Base-by-base conservation (phyloP, 2,329 filamentous ascomycete genomes). In the Dryadomyces quercus-mongolicae region DNA sequence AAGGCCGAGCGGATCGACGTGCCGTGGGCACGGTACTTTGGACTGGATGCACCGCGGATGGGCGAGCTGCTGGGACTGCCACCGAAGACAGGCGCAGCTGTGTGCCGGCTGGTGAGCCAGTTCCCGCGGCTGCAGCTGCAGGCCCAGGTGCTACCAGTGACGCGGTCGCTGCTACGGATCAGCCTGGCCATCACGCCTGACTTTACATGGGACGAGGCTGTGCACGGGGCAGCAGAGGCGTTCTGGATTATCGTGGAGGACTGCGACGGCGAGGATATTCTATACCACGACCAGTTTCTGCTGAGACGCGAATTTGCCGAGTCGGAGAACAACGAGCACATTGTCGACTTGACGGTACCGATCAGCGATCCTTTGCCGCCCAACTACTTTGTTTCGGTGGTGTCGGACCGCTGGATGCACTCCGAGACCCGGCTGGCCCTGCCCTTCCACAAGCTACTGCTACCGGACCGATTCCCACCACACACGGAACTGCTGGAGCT, bases 211-310 rank as follows among this genome's bases (percentile, higher is more conserved):
- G 92, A 98, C 60, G 89, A 93, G 59, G 76, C 82, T 25, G 68
- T 98, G 3, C 93, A 98, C 66, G 93, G 93, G 2, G 77, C 78
- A 36, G 87, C 91, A 0, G 91, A 98, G 70, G 89, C 82, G 60
- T 98, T 96, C 71, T 98, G 93, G 93, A 91, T 98, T 58, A 71
- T 98, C 55, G 91, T 95, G 3, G 94, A 98, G 68, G 94, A 98
- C 63, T 95, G 91, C 62, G 93, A 98, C 65, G 93, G 93, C 25
- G 93, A 98, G 67, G 88, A 96, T 55, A 90, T 98, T 47, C 73
- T 98, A 48, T 95, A 89, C 74, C 88, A 96, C 61, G 93, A 98
- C 65, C 88, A 90, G 56, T 97, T 98, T 68, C 74, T 97, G 43
- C 77, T 98, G 25, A 87, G 92, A 46, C 90, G 86, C 65, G 88